Conservation (phyloP, 306 rosid genomes). For the Cicer yamashitae region DNA sequence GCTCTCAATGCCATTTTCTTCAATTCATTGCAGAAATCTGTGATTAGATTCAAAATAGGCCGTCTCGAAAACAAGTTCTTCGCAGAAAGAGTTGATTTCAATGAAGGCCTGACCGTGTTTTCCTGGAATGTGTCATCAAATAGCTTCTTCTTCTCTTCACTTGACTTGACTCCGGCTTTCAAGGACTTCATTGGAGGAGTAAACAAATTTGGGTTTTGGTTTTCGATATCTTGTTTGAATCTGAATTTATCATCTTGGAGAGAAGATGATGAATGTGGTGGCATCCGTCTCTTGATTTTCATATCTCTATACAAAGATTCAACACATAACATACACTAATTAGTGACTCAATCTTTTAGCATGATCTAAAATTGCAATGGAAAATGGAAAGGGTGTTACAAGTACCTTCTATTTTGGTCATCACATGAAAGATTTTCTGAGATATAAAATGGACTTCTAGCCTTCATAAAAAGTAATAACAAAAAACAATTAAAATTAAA, state of each 20-base stretch:
- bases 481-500: not conserved
- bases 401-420: conserved; percentile 74
- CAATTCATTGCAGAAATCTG: conserved; percentile 87
- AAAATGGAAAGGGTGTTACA: conserved; percentile 4
- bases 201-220: conserved; percentile 70
- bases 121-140: conserved; percentile 47
- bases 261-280: conserved; percentile 53
- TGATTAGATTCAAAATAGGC: conserved; percentile 82
- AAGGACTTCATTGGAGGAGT: conserved; percentile 61
- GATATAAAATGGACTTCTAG: conserved; percentile 54
- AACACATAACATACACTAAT: not conserved
- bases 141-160: conserved; percentile 67
- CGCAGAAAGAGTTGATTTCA: conserved; percentile 80
- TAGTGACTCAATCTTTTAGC: not conserved
- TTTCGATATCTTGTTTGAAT: conserved; percentile 67
- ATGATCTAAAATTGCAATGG: conserved; percentile 22
- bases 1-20: conserved; percentile 67
- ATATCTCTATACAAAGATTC: conserved; percentile 59
- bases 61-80: conserved; percentile 77
- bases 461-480: conserved; percentile 48
- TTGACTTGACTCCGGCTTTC: conserved; percentile 74
- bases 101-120: conserved; percentile 51
- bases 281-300: conserved; percentile 75
- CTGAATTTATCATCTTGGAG: conserved; percentile 54
- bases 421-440: conserved; percentile 59